These are phyloP conservation scores for Cyberlindnera lachancei DNA, from an alignment of 805 yeast genomes.

Conservation along the genomic window DNA sequence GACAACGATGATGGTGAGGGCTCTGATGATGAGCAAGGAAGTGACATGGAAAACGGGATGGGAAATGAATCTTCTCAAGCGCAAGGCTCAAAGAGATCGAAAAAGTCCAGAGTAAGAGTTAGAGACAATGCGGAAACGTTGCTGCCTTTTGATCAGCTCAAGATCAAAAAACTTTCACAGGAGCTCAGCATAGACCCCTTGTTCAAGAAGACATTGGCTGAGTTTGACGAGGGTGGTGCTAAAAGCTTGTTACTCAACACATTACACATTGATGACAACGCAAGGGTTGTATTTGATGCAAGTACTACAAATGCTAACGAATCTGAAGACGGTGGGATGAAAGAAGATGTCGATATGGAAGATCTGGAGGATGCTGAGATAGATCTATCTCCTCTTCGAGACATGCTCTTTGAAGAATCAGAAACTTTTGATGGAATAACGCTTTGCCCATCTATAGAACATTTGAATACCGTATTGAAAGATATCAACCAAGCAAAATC, in stretches of 20 bases:
- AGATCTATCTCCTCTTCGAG: slow-evolving; percentile 7
- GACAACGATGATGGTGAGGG: slow-evolving; percentile 17
- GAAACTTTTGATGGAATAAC: slow-evolving; percentile 23
- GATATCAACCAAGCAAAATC: slow-evolving; percentile 30
- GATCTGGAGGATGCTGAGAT: slow-evolving; percentile 11
- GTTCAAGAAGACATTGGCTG: slow-evolving; percentile 67
- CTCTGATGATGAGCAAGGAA: slow-evolving; percentile 15
- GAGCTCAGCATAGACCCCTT: slow-evolving; percentile 66
- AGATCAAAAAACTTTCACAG: slow-evolving; percentile 50
- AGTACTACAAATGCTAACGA: slow-evolving; percentile 9
- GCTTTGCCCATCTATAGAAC: slow-evolving; percentile 67
- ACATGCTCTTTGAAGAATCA: slow-evolving; percentile 22
- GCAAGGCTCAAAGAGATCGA: slow-evolving; percentile 19
- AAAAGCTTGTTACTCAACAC: slow-evolving; percentile 61
- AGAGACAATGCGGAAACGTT: slow-evolving; percentile 35
- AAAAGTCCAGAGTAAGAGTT: slow-evolving; percentile 23
- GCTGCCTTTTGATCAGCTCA: slow-evolving; percentile 43
- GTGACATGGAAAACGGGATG: slow-evolving; percentile 21
- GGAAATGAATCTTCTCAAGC: slow-evolving; percentile 9
- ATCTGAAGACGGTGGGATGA: slow-evolving; percentile 19
- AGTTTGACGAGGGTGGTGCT: slow-evolving; percentile 80
- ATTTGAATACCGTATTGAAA: slow-evolving; percentile 43
- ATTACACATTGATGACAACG: slow-evolving; percentile 42
- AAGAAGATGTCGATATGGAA: slow-evolving; percentile 17
- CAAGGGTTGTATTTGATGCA: slow-evolving; percentile 56